Evolutionary conservation across 2,329 filamentous ascomycete species (phyloP).

Genomic region (Fusarium ramigenum): DNA sequence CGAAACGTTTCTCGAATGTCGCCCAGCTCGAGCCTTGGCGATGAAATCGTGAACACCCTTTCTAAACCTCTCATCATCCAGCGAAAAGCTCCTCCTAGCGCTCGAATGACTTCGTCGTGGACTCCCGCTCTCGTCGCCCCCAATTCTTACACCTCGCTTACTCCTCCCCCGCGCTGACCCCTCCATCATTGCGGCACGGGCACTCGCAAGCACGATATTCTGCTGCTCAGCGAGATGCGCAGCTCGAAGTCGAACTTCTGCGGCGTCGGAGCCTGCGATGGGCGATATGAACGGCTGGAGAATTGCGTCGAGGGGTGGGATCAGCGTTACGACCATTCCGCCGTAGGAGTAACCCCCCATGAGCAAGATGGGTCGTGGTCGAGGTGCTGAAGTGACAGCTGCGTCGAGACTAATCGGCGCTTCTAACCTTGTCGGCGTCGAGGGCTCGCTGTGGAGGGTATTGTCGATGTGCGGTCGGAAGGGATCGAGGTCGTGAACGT

Average conservation of each 20-base stretch:
- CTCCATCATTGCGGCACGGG: slow-evolving; percentile 46
- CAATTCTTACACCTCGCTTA: slow-evolving; percentile 57
- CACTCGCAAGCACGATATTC: slow-evolving; percentile 56
- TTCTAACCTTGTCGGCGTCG: slow-evolving; percentile 1
- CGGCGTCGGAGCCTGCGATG: slow-evolving; percentile 63
- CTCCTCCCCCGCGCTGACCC: slow-evolving; percentile 40
- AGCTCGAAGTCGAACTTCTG: slow-evolving; percentile 77
- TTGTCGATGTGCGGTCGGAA: slow-evolving; percentile 39
- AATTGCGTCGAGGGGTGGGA: slow-evolving; percentile 71
- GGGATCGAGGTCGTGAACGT: slow-evolving; percentile 68
- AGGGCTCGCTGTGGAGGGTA: not conserved
- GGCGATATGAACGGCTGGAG: slow-evolving; percentile 67
- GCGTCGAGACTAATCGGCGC: not conserved
- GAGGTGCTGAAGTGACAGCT: not conserved
- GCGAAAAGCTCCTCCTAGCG: slow-evolving; percentile 49
- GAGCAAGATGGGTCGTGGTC: slow-evolving; percentile 56
- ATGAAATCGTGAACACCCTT: slow-evolving; percentile 60
- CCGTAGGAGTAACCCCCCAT: slow-evolving; percentile 92
- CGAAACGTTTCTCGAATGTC: slow-evolving; percentile 27
- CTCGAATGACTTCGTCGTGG: slow-evolving; percentile 53
- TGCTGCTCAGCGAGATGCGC: slow-evolving; percentile 73
- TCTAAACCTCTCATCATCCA: slow-evolving; percentile 59
- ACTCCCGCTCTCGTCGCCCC: slow-evolving; percentile 58
- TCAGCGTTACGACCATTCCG: slow-evolving; percentile 78
- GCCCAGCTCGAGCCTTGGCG: slow-evolving; percentile 48